A percentile compares a stretch with the other conserved stretches of the same genome.
Conservation (phyloP, 768 basidiomycete genomes). For the Hygrocybe coccinea region DNA sequence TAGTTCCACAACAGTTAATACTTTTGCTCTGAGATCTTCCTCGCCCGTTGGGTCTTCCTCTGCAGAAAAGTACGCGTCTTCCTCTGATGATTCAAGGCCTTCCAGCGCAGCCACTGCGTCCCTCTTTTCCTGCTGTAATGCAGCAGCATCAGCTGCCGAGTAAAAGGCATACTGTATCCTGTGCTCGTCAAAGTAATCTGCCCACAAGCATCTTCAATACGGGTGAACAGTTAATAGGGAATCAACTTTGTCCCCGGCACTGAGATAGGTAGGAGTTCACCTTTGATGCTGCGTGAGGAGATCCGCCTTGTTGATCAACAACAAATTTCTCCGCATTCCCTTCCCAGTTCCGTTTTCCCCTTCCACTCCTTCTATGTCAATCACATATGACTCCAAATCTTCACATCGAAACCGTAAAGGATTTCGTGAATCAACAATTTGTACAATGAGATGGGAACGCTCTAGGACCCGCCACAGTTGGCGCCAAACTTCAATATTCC, state of each 20-base stretch:
- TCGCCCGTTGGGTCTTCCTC: slow-evolving; percentile 50
- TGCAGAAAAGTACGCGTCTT: slow-evolving; percentile 44
- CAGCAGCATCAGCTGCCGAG: slow-evolving; percentile 84
- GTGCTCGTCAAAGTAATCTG: slow-evolving; percentile 80
- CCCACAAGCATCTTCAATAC: slow-evolving; percentile 69
- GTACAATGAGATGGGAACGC: slow-evolving; percentile 88
- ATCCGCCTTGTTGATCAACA: slow-evolving; percentile 96
- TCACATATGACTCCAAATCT: slow-evolving; percentile 82
- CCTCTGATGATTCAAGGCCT: slow-evolving; percentile 23
- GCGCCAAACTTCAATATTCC: slow-evolving; percentile 97
- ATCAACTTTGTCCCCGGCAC: not conserved
- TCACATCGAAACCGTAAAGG: slow-evolving; percentile 89
- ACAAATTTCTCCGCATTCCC: slow-evolving; percentile 66
- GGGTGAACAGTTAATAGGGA: not conserved
- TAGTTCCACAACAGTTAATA: slow-evolving; percentile 81
- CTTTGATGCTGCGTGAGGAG: slow-evolving; percentile 82
- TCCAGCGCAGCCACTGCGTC: slow-evolving; percentile 34
- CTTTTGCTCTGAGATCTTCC: slow-evolving; percentile 62
- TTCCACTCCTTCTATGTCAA: slow-evolving; percentile 77
- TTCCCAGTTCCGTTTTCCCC: slow-evolving; percentile 74
- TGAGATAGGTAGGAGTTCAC: slow-evolving; percentile 35
- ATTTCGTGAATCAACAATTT: slow-evolving; percentile 95
- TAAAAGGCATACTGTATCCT: slow-evolving; percentile 84
- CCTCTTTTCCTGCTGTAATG: slow-evolving; percentile 70
- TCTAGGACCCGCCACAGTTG: slow-evolving; percentile 97